Evolutionary conservation across 345 rosid genomes (phyloP), one percentile per base, ranked within the genome.

Genomic region (Ailanthus altissimus): DNA sequence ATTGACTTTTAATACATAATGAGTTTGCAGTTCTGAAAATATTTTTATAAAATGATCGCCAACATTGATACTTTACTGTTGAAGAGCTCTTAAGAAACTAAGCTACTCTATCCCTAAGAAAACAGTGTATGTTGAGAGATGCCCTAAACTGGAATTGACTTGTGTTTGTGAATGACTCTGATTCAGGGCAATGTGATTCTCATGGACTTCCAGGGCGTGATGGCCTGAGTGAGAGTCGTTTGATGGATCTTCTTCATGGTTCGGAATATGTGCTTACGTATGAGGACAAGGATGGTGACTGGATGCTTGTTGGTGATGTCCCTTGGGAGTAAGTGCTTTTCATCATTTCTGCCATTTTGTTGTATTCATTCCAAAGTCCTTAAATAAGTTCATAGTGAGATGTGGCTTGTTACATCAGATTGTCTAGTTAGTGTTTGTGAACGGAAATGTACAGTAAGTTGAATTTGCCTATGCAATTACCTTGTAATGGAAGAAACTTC

Each of bases 251-350:
- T 82, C 85, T 88, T 53, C 86, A 83, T 42, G 87, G 87, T 47
- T 89, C 90, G 57, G 92, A 83, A 51, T 86, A 79, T 67, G 86
- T 89, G 71, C 86, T 89, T 42, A 82, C 90, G 15, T 89, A 86
- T 47, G 92, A 89, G 81, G 92, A 89, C 73, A 85, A 82, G 74
- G 92, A 89, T 13, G 86, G 81, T 2, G 92, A 89, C 63, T 89
- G 92, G 92, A 89, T 89, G 91, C 91, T 88, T 21, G 91, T 86
- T 40, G 91, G 91, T 20, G 89, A 88, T 72, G 89, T 88, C 70
- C 92, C 92, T 53, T 89, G 92, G 90, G 84, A 78, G 92, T 89
- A 84, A 64, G 85, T 85, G 38, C 76, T 74, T 38, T 58, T 43
- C 65, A 56, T 46, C 38, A 15, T 6, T 73, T 14, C 2, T 21